Percentiles rank a stretch among this genome's conserved stretches.
Evolutionary conservation across 2,329 filamentous ascomycete genomes (phyloP).

Genomic region (Rutstroemia sp.): DNA sequence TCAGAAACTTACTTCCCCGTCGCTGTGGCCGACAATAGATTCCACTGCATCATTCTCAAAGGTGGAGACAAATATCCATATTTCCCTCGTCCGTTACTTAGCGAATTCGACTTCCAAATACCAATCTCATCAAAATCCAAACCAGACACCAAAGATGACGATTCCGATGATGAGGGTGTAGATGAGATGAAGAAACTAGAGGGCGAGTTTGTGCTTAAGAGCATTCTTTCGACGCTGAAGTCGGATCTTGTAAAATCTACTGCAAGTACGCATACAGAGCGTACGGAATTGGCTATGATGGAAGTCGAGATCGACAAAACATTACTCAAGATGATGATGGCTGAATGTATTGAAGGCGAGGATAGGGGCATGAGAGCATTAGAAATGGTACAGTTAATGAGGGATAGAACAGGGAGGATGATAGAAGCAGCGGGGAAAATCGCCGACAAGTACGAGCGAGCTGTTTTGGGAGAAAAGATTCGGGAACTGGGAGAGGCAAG

Average conservation of each 20-base stretch:
- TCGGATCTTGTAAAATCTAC: conserved; percentile 67
- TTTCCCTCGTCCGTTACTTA: conserved; percentile 82
- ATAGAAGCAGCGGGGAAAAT: conserved; percentile 86
- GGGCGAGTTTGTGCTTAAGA: conserved; percentile 71
- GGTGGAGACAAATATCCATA: conserved; percentile 89
- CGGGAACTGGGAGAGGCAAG: conserved; percentile 66
- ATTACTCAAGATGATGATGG: conserved; percentile 77
- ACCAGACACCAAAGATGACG: conserved; percentile 30
- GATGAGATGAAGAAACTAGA: conserved; percentile 62
- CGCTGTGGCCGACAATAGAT: conserved; percentile 82
- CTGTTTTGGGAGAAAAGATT: conserved; percentile 84
- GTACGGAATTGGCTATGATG: conserved; percentile 57
- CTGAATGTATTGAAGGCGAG: conserved; percentile 88
- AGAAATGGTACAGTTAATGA: conserved; percentile 82
- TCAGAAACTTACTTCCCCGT: conserved; percentile 92
- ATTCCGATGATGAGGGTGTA: conserved; percentile 32
- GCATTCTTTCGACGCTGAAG: conserved; percentile 65
- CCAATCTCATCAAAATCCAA: conserved; percentile 57
- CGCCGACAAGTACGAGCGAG: conserved; percentile 74
- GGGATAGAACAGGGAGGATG: conserved; percentile 80
- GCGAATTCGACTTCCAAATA: conserved; percentile 87
- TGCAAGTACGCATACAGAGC: conserved; percentile 56
- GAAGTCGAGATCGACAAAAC: conserved; percentile 87
- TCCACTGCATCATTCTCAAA: conserved; percentile 99
- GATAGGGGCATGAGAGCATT: conserved; percentile 91